Evolutionary conservation across 768 basidiomycete species (phyloP).

Genomic region (Mycena filopes): DNA sequence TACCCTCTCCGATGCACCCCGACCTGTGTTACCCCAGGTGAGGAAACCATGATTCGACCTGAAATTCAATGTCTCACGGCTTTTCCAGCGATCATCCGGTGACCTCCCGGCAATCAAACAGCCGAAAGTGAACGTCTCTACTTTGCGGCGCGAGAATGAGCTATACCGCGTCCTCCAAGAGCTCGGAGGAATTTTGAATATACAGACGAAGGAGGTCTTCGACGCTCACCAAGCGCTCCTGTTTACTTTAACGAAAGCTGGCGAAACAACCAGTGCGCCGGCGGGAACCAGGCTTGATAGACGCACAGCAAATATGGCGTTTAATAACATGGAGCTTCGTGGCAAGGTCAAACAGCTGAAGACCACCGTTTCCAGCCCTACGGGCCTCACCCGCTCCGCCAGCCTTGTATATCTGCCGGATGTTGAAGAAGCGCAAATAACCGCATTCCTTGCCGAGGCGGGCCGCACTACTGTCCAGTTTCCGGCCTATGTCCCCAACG

Average conservation of each 20-base stretch:
- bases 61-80: not conserved
- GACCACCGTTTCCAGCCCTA: conserved; percentile 68
- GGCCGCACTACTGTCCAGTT: conserved; percentile 49
- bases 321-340: conserved; percentile 70
- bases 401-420: conserved; percentile 75
- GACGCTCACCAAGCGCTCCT: conserved; percentile 75
- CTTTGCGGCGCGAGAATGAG: conserved; percentile 85
- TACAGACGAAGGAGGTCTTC: conserved; percentile 74
- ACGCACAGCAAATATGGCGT: conserved; percentile 70
- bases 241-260: conserved; percentile 62
- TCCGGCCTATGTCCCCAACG: conserved; percentile 40
- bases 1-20: not conserved
- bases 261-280: conserved; percentile 78
- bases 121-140: conserved; percentile 74
- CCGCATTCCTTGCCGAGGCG: conserved; percentile 66
- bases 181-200: conserved; percentile 74
- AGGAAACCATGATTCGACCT: not conserved
- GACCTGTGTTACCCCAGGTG: conserved; percentile 5
- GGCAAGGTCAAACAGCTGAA: conserved; percentile 78
- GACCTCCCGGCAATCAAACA: conserved; percentile 32
- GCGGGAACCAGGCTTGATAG: conserved; percentile 77
- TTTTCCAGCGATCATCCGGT: conserved; percentile 5
- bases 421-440: conserved; percentile 61
- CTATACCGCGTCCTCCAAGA: conserved; percentile 72
- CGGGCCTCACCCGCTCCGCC: conserved; percentile 67